Percentiles rank a stretch among this genome's conserved stretches.
These are phyloP conservation scores for Claviceps spartinae DNA, from an alignment of 2,329 filamentous ascomycete species.

Conservation along the genomic window DNA sequence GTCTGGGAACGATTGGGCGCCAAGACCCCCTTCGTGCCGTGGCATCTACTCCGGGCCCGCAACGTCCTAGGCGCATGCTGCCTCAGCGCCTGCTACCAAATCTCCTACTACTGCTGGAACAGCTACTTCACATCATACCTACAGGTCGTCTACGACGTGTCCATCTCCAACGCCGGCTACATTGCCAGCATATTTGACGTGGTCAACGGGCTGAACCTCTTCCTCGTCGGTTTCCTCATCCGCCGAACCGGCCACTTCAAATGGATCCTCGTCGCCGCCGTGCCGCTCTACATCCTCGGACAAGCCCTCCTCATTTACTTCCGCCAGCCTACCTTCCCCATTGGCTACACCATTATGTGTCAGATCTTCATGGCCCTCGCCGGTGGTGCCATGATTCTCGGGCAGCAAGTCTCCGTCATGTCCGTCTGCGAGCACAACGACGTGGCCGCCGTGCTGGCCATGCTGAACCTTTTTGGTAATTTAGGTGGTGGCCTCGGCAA, in stretches of 20 bases:
- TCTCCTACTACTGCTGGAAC: slow-evolving; percentile 38
- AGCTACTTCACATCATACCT: slow-evolving; percentile 44
- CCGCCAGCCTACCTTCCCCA: slow-evolving; percentile 23
- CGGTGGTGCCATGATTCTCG: slow-evolving; percentile 39
- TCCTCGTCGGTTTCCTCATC: slow-evolving; percentile 34
- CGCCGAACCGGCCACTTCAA: slow-evolving; percentile 34
- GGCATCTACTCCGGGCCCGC: slow-evolving; percentile 33
- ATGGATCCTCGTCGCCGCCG: slow-evolving; percentile 27
- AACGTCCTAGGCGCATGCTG: slow-evolving; percentile 39
- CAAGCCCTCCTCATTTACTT: slow-evolving; percentile 27
- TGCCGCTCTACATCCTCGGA: slow-evolving; percentile 41
- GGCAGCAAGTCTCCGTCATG: slow-evolving; percentile 45
- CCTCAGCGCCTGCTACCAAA: slow-evolving; percentile 29
- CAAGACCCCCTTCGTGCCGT: slow-evolving; percentile 41
- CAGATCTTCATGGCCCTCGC: slow-evolving; percentile 40
- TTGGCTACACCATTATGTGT: slow-evolving; percentile 36
- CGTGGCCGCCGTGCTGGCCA: slow-evolving; percentile 34
- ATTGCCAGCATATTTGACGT: slow-evolving; percentile 36
- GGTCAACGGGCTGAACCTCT: slow-evolving; percentile 34
- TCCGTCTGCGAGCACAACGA: slow-evolving; percentile 39
- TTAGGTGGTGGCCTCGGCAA: slow-evolving; percentile 32
- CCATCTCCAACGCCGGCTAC: slow-evolving; percentile 30
- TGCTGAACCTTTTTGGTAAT: slow-evolving; percentile 30
- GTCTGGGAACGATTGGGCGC: slow-evolving; percentile 46
- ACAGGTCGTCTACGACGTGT: slow-evolving; percentile 33